phyloP scores from a whole-genome alignment of 352 stramenopile genomes.

The Globisporangium takayamanum region DNA sequence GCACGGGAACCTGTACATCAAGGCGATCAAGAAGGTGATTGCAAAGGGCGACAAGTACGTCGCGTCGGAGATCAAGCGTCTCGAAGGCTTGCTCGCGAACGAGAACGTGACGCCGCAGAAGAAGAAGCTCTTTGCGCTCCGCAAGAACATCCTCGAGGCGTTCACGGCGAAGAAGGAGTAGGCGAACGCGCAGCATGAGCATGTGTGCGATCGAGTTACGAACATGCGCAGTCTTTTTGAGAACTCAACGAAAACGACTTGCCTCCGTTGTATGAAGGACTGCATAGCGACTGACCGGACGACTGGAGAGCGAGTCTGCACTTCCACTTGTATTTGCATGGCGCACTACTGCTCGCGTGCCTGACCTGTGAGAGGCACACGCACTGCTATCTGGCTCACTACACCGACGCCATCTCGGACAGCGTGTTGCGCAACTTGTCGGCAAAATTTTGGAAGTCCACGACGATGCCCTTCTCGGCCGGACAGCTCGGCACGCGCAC shows the following conservation, averaged over 20 bases:
- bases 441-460: slow-evolving; percentile 75
- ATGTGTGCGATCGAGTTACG: slow-evolving; percentile 8
- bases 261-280: no score
- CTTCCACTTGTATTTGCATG: no score
- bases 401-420: slow-evolving; percentile 83
- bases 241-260: no score
- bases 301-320: no score
- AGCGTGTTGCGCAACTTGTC: slow-evolving; percentile 79
- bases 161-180: slow-evolving; percentile 26
- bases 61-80: slow-evolving; percentile 72
- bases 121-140: slow-evolving; percentile 86
- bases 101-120: slow-evolving; percentile 80
- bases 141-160: slow-evolving; percentile 88
- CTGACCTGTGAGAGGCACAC: no score
- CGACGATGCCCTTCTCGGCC: slow-evolving; percentile 57
- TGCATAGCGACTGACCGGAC: no score
- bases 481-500: slow-evolving; percentile 74
- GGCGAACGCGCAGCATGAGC: slow-evolving; percentile 15
- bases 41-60: slow-evolving; percentile 84
- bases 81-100: slow-evolving; percentile 72
- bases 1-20: slow-evolving; percentile 82
- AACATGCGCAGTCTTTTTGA: no score
- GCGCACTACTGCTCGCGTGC: no score
- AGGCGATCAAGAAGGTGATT: slow-evolving; percentile 89
- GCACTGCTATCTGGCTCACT: slow-evolving; percentile 4